phyloP scores from a whole-genome alignment of 441 rosid genomes.

The Syzygium malaccense region DNA sequence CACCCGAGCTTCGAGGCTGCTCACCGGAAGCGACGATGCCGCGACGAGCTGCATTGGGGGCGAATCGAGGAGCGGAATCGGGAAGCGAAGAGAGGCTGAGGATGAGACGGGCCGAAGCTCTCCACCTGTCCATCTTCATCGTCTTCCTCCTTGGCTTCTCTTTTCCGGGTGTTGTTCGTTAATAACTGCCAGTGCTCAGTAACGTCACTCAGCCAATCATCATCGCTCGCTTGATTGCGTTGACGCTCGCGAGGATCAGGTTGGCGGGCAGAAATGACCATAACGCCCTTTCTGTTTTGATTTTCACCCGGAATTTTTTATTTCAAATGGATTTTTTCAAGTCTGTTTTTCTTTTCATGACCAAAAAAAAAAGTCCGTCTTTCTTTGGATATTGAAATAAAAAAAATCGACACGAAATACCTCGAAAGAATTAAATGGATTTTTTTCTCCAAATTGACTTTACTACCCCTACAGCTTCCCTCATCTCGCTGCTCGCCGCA shows the following conservation, averaged over 20 bases:
- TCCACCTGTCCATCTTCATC: slow-evolving; percentile 9
- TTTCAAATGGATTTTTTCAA: not conserved
- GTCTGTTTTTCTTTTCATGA: too few relatives aligned
- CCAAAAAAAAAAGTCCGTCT: too few relatives aligned
- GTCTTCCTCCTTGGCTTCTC: not conserved
- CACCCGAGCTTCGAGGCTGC: not conserved
- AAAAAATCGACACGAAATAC: too few relatives aligned
- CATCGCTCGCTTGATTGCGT: too few relatives aligned
- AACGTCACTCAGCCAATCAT: too few relatives aligned
- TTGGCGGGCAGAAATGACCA: not conserved
- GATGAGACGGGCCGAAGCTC: not conserved
- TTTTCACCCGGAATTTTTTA: not conserved
- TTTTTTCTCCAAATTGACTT: not conserved
- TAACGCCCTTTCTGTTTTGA: not conserved
- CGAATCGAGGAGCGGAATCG: not conserved
- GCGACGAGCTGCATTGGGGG: not conserved
- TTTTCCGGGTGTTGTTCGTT: too few relatives aligned
- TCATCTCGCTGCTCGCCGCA: not conserved
- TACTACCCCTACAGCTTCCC: not conserved
- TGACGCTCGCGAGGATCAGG: not conserved
- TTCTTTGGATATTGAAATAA: too few relatives aligned
- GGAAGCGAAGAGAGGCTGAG: not conserved
- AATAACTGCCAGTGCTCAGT: too few relatives aligned
- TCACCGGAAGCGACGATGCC: not conserved
- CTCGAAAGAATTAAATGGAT: too few relatives aligned